Conservation (phyloP, 306 rosid genomes). For the Lathyrus oleraceus region DNA sequence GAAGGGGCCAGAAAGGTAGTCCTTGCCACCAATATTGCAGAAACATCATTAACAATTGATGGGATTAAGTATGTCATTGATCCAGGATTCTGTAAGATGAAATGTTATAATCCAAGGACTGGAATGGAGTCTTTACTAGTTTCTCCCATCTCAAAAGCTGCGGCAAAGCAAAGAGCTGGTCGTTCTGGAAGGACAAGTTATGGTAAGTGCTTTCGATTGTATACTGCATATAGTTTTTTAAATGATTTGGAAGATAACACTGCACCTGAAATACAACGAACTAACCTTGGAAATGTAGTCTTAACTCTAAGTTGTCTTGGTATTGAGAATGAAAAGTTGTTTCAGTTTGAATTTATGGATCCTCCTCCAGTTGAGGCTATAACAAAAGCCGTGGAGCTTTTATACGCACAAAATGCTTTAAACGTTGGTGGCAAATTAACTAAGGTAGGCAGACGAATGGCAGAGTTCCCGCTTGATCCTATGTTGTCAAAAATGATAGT, state of each 20-base stretch:
- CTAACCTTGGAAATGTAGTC: conserved; percentile 89
- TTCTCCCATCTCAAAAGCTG: conserved; percentile 88
- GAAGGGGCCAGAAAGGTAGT: conserved; percentile 91
- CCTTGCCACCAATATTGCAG: conserved; percentile 94
- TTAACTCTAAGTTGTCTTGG: conserved; percentile 80
- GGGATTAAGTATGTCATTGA: conserved; percentile 94
- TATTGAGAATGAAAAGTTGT: conserved; percentile 68
- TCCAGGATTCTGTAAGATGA: conserved; percentile 82
- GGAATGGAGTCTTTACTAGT: conserved; percentile 88
- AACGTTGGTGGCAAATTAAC: conserved; percentile 79
- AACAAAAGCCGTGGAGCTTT: conserved; percentile 80
- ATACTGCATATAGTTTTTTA: conserved; percentile 66
- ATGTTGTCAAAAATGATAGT: conserved; percentile 51
- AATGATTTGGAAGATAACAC: conserved; percentile 81
- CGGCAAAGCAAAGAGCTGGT: conserved; percentile 92
- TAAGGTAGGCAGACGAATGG: conserved; percentile 86
- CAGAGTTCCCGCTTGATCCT: conserved; percentile 94
- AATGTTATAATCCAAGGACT: conserved; percentile 61
- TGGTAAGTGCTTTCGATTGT: conserved; percentile 86
- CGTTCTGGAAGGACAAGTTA: conserved; percentile 96
- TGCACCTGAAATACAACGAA: conserved; percentile 85
- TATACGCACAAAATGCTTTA: conserved; percentile 71
- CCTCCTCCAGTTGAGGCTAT: conserved; percentile 92
- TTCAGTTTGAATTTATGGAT: conserved; percentile 92
- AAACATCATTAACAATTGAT: conserved; percentile 90